Conservation (phyloP, 306 rosid genomes). For the Fragaria iinumae region DNA sequence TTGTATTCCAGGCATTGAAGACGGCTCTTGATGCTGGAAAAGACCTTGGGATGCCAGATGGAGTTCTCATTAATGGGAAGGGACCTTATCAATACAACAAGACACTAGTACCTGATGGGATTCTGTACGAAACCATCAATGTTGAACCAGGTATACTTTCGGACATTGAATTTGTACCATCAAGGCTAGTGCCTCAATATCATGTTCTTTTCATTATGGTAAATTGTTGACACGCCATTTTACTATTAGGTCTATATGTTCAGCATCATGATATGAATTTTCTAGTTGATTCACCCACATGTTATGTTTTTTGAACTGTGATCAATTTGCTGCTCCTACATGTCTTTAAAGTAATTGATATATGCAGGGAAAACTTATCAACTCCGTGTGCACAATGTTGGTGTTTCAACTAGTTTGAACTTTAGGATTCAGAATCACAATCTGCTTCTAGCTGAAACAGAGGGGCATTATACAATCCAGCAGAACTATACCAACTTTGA, state of each 20-base stretch:
- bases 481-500: conserved; percentile 65
- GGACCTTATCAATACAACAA: conserved; percentile 83
- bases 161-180: not conserved
- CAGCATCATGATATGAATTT: not conserved
- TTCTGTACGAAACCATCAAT: conserved; percentile 47
- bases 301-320: not conserved
- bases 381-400: conserved; percentile 80
- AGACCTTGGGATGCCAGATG: conserved; percentile 80
- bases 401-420: conserved; percentile 77
- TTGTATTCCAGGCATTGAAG: conserved; percentile 52
- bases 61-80: conserved; percentile 92
- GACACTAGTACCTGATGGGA: conserved; percentile 69
- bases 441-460: conserved; percentile 70
- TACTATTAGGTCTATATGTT: not conserved
- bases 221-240: not conserved
- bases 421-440: conserved; percentile 84
- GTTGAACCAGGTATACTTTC: conserved; percentile 68
- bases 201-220: not conserved
- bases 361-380: conserved; percentile 83
- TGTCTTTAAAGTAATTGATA: not conserved
- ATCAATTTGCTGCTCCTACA: not conserved
- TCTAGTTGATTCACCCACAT: too few species aligned
- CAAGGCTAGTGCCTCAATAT: not conserved
- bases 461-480: conserved; percentile 68
- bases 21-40: conserved; percentile 60